Evolutionary conservation across 176 grass and related monocot species (phyloP).

Genomic region (Ananas comosus): DNA sequence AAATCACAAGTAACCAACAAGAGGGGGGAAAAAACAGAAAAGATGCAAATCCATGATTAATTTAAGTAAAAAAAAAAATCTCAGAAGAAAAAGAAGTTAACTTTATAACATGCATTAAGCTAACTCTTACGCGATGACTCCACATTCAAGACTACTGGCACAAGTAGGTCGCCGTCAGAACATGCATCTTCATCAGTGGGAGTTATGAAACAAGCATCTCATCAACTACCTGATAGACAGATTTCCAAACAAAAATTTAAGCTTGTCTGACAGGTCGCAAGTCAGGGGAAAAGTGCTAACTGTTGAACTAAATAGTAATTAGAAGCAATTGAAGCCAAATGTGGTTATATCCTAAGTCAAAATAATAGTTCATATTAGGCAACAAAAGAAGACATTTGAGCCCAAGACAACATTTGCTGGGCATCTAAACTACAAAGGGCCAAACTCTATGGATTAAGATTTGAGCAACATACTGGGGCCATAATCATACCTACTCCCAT

Average conservation of each 20-base stretch:
- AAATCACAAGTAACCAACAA: background rate
- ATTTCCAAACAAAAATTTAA: background rate
- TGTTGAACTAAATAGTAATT: background rate
- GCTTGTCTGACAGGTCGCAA: background rate
- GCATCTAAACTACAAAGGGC: background rate
- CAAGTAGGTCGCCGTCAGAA: background rate
- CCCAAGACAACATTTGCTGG: background rate
- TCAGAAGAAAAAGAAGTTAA: background rate
- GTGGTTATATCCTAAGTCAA: background rate
- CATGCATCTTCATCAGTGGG: background rate
- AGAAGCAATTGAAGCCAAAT: too few relatives aligned
- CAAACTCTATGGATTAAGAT: background rate
- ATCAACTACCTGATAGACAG: background rate
- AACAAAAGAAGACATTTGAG: background rate
- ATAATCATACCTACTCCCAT: constrained; percentile 17
- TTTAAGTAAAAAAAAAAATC: background rate
- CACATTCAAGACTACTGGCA: background rate
- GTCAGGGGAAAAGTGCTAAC: background rate
- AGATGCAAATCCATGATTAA: background rate
- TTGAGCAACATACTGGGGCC: background rate
- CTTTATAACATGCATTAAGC: background rate
- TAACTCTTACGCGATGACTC: background rate
- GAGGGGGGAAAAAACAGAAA: background rate
- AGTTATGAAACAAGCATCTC: background rate
- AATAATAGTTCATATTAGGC: background rate